Base-by-base conservation (phyloP, 2,329 filamentous ascomycete genomes). In the Penicillium sclerotiorum region DNA sequence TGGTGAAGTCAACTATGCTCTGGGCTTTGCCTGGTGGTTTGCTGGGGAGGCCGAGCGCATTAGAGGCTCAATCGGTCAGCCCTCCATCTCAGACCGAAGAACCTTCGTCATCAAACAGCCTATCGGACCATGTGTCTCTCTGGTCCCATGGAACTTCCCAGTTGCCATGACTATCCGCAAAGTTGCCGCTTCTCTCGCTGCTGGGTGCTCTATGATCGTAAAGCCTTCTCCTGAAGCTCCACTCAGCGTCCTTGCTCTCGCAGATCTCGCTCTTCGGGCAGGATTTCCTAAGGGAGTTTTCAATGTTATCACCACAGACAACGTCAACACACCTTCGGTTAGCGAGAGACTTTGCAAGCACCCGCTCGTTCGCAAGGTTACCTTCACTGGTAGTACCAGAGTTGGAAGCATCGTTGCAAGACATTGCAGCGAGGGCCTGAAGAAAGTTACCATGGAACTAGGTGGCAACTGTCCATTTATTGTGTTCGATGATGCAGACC, bases 381-480 rank as follows among this genome's bases (percentile, higher is more conserved):
- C 64, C 0, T 85, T 85, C 56, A 85, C 82, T 8, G 79, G 79
- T 37, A 73, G 69, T 47, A 84, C 81, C 0, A 70, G 79, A 50
- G 77, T 84, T 8, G 82, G 82, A 38, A 84, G 83, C 60, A 70
- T 85, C 5, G 75, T 85, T 12, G 80, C 82, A 1, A 79, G 75
- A 50, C 73, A 80, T 40, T 84, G 81, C 58, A 68, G 79, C 0
- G 77, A 82, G 46, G 79, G 77, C 4, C 62, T 84, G 52, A 85
- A 84, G 73, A 84, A 84, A 56, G 77, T 81, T 18, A 84, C 81
- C 0, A 71, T 85, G 20, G 82, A 85, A 58, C 73, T 85, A 9
- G 82, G 82, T 47, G 82, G 82, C 32, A 85, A 85, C 64, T 84
- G 81, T 47, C 82, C 81, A 0, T 81, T 83, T 57, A 66, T 84